Evolutionary conservation across 2,329 filamentous ascomycete genomes (phyloP), one percentile per base, ranked within the genome.

Genomic region (Pseudodiploospora longispora): DNA sequence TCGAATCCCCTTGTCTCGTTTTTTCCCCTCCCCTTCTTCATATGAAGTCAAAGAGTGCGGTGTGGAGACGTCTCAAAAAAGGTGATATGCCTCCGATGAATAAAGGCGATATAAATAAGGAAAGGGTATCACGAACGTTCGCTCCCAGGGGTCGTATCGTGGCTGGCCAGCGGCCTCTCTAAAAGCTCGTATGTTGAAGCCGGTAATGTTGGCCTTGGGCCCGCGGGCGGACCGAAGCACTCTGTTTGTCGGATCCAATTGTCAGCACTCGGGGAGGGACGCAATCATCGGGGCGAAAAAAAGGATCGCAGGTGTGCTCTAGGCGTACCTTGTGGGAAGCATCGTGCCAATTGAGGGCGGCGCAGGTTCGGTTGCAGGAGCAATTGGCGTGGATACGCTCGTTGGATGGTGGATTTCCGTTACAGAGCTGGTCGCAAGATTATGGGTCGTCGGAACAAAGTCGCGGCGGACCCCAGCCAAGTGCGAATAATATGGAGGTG

Each of bases 181-280:
- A 68, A 90, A 83, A 67, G 87, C 85, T 64, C 80, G 80, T 59
- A 88, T 76, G 72, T 93, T 84, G 76, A 97, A 97, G 70, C 91
- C 91, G 59, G 91, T 96, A 68, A 94, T 80, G 76, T 87, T 89
- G 62, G 79, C 75, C 71, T 77, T 76, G 56, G 67, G 65, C 60
- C 68, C 67, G 60, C 70, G 64, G 60, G 72, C 69, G 59, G 72
- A 70, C 60, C 75, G 69, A 65, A 78, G 68, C 65, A 64, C 57
- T 60, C 66, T 69, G 51, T 47, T 48, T 31, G 19, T 12, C 27
- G 10, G 39, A 34, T 28, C 29, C 33, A 27, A 10, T 44, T 41
- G 48, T 58, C 33, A 57, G 54, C 42, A 39, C 43, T n/a, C 28
- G 32, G 19, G 6, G 31, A 10, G 6, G 6, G 9, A 31, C 10